Base-by-base conservation (phyloP, 495 filamentous ascomycete species). In the Hypomontagnella submonticulosa region DNA sequence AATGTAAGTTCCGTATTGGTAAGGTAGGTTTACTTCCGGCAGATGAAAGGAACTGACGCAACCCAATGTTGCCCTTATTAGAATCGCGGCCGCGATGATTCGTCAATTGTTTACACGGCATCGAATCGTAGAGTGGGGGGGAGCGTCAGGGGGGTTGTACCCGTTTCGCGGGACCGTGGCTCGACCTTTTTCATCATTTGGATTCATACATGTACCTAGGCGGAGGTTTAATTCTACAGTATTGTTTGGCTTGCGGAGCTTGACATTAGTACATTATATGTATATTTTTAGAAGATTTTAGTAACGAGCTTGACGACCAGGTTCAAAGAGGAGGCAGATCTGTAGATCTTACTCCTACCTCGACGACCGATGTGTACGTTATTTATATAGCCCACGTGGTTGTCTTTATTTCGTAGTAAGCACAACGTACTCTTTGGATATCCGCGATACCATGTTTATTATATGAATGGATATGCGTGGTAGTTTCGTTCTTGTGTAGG, bases 1-100 rank as follows among this genome's bases (percentile, higher is more conserved):
- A 32, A 27, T 20, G 41, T 10, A 38, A 11, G 23, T 23, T 23
- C 30, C 34, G 8, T 23, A 20, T 20, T 18, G 30, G 42, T 36
- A 47, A 27, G 32, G 54, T 57, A 52, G 34, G 50, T 53, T 30
- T 23, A 30, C 30, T 33, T 27, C 57, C 57, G 57, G 47, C 16
- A 60, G 36, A 51, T 13, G 47, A 38, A 12, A 36, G 12, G 34
- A 40, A 27, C 32, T 19, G 57, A 53, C 42, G 42, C 34, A 48
- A 55, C 49, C 50, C 59, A 41, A 62, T 34, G 1, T 40, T 41
- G 47, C 40, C 48, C 38, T 52, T 53, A 52, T 58, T 65, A 65
- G 53, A 58, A 58, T 53, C 47, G 19, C 53, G 12, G 38, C 33
- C 5, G 46, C 16, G 61, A 19, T 64, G 61, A 64, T 64, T 65